Evolutionary conservation across 2,329 filamentous ascomycete species (phyloP).

Genomic region (Basipetospora chlamydospora): DNA sequence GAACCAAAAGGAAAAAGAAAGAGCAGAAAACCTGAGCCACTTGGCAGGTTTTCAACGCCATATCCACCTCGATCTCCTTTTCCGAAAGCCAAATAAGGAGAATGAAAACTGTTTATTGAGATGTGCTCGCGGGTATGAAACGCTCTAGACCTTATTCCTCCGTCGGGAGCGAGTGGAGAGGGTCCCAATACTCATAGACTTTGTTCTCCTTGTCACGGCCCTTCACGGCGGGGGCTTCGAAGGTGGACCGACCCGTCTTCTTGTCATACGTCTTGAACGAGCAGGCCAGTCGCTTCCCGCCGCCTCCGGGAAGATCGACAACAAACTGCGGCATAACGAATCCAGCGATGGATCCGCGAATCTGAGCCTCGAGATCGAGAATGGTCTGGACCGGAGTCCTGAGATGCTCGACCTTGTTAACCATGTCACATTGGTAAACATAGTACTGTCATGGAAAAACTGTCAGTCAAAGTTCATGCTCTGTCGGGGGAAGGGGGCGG

Average conservation of each 20-base stretch:
- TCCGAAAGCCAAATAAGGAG: too few species aligned
- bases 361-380: constrained; percentile 38
- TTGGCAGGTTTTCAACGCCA: too few species aligned
- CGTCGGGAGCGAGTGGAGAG: constrained; percentile 16
- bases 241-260: constrained; percentile 36
- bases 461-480: too few species aligned
- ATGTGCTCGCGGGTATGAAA: too few species aligned
- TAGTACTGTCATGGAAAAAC: too few species aligned
- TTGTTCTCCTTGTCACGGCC: constrained; percentile 27
- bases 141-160: too few species aligned
- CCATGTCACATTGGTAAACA: constrained; percentile 52
- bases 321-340: constrained; percentile 50
- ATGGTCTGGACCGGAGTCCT: constrained; percentile 46
- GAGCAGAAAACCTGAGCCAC: too few species aligned
- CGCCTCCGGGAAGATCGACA: constrained; percentile 47
- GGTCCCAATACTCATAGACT: constrained; percentile 44
- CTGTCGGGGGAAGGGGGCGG: too few species aligned
- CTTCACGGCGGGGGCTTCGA: constrained; percentile 38
- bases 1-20: too few species aligned
- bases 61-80: too few species aligned
- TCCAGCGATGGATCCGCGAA: constrained; percentile 46
- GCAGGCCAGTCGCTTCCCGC: constrained; percentile 45
- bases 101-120: too few species aligned
- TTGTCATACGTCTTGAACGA: constrained; percentile 38
- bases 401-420: constrained; percentile 44